Percentiles rank a stretch among this genome's conserved stretches.
Evolutionary conservation across 306 rosid genomes (phyloP).

Genomic region (Cicer yamashitae): DNA sequence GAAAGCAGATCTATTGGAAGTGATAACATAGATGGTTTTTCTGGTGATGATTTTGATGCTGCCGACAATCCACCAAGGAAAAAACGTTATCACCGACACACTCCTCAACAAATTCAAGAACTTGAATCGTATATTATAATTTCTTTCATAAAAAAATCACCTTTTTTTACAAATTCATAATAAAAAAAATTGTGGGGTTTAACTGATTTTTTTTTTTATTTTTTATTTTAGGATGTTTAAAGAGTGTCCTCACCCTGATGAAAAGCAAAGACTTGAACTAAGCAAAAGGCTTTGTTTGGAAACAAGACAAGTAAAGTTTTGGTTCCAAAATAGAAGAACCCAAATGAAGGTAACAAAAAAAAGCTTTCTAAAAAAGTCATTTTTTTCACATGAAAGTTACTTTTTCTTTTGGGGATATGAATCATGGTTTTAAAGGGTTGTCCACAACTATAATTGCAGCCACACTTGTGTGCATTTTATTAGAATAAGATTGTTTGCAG

Average conservation of each 20-base stretch:
- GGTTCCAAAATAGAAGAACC: conserved; percentile 95
- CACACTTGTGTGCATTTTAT: too few relatives aligned
- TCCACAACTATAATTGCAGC: too few relatives aligned
- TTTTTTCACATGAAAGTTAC: background rate
- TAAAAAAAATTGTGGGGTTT: background rate
- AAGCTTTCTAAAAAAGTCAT: background rate
- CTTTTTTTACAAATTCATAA: background rate
- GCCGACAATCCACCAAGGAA: conserved; percentile 81
- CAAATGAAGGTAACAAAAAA: conserved; percentile 77
- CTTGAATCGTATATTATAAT: conserved; percentile 73
- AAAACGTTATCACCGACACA: conserved; percentile 90
- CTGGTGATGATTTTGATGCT: conserved; percentile 87
- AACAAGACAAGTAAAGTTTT: conserved; percentile 86
- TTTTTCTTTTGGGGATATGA: background rate
- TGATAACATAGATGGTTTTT: conserved; percentile 81
- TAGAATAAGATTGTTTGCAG: too few relatives aligned
- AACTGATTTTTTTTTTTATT: background rate
- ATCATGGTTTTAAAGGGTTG: too few relatives aligned
- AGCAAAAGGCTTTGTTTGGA: conserved; percentile 77
- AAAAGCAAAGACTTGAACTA: conserved; percentile 85
- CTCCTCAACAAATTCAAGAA: conserved; percentile 92
- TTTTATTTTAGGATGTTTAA: conserved; percentile 62
- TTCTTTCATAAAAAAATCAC: background rate
- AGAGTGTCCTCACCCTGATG: conserved; percentile 95
- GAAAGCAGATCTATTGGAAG: conserved; percentile 94